A percentile compares a stretch with the other conserved stretches of the same genome.
Evolutionary conservation across 2,329 filamentous ascomycete genomes (phyloP).

Genomic region (Exophiala xenobiotica): DNA sequence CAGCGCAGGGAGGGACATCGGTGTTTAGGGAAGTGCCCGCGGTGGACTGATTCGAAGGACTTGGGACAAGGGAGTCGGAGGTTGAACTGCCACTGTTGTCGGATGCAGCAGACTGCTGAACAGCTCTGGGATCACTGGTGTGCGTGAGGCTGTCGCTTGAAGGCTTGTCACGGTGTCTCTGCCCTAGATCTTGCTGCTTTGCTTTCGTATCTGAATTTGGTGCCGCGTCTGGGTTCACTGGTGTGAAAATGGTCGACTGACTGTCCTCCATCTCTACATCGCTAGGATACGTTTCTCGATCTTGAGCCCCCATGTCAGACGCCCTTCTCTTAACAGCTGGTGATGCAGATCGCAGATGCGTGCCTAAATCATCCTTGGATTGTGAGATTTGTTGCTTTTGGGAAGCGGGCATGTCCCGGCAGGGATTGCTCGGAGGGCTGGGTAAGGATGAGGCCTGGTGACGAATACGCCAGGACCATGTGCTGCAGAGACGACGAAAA

Average conservation of each 20-base stretch:
- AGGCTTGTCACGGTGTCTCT: constrained; percentile 24
- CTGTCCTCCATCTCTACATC: constrained; percentile 37
- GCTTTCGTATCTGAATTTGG: constrained; percentile 23
- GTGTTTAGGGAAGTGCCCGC: constrained; percentile 33
- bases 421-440: constrained; percentile 33
- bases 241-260: constrained; percentile 11
- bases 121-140: constrained; percentile 43
- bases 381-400: constrained; percentile 29
- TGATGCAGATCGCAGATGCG: constrained; percentile 46
- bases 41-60: constrained; percentile 41
- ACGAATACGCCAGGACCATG: constrained; percentile 25
- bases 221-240: constrained; percentile 12
- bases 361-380: constrained; percentile 30
- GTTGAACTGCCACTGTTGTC: constrained; percentile 37
- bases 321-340: constrained; percentile 56
- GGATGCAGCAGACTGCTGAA: constrained; percentile 28
- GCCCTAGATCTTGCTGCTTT: constrained; percentile 26
- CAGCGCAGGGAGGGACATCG: constrained; percentile 24
- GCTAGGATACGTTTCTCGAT: constrained; percentile 30
- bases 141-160: constrained; percentile 22
- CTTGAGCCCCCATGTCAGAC: constrained; percentile 52
- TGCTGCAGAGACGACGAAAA: constrained; percentile 7
- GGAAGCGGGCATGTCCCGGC: constrained; percentile 39
- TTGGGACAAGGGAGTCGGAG: constrained; percentile 39
- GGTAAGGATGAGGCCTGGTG: constrained; percentile 14